Percentiles rank a stretch among this genome's conserved stretches.
Evolutionary conservation across 768 basidiomycete genomes (phyloP).

Genomic region (Suillus occidentalis): DNA sequence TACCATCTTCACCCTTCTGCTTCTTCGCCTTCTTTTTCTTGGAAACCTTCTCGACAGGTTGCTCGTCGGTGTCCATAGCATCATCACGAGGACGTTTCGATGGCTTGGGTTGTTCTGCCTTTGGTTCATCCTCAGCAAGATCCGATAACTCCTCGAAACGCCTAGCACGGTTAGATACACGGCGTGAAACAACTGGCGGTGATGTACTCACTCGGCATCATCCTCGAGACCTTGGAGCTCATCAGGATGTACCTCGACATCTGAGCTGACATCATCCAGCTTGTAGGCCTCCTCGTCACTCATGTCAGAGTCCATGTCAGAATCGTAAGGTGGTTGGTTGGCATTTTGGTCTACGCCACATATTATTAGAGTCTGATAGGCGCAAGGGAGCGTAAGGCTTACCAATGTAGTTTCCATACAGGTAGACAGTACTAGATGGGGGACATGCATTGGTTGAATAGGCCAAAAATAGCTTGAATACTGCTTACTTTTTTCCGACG

Average conservation of each 20-base stretch:
- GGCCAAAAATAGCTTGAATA: not conserved
- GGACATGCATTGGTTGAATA: constrained; percentile 1
- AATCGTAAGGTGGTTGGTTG: constrained; percentile 50
- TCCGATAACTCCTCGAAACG: constrained; percentile 75
- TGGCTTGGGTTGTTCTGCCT: constrained; percentile 36
- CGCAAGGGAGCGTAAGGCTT: constrained; percentile 17
- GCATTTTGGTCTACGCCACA: constrained; percentile 49
- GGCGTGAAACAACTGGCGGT: not conserved
- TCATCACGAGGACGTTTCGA: constrained; percentile 77
- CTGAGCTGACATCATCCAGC: constrained; percentile 77
- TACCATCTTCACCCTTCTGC: constrained; percentile 60
- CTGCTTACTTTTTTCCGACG: constrained; percentile 77
- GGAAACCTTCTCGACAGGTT: constrained; percentile 36
- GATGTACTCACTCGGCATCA: constrained; percentile 41
- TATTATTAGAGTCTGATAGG: constrained; percentile 4
- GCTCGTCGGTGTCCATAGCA: constrained; percentile 40
- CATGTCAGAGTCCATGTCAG: constrained; percentile 41
- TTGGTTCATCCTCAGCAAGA: constrained; percentile 3
- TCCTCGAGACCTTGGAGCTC: constrained; percentile 51
- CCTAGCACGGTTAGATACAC: constrained; percentile 23
- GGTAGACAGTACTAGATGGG: constrained; percentile 58
- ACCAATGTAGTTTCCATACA: constrained; percentile 88
- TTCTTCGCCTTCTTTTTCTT: constrained; percentile 73
- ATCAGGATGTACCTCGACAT: constrained; percentile 72
- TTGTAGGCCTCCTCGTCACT: constrained; percentile 56